These are phyloP conservation scores for Domatiomyces catenatus DNA, from an alignment of 2,329 filamentous ascomycete species.

Conservation along the genomic window DNA sequence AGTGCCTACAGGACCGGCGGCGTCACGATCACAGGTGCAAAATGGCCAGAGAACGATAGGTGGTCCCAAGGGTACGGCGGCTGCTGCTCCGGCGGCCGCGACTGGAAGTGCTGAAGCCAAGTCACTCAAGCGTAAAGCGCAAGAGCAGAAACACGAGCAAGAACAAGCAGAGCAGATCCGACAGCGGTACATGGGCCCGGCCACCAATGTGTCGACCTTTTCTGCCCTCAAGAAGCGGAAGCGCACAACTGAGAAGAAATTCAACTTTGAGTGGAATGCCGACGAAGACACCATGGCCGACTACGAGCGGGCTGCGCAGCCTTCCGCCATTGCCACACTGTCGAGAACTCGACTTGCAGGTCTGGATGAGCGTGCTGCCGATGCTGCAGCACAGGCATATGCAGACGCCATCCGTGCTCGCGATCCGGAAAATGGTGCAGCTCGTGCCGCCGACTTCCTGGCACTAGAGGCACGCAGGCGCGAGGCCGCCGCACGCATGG, in stretches of 20 bases:
- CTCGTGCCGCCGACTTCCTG: constrained; percentile 63
- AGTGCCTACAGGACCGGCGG: constrained; percentile 34
- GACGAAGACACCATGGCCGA: constrained; percentile 82
- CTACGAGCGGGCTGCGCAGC: constrained; percentile 42
- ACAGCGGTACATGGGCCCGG: constrained; percentile 79
- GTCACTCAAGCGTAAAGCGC: constrained; percentile 27
- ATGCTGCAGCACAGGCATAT: constrained; percentile 38
- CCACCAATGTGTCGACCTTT: constrained; percentile 74
- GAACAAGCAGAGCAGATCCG: constrained; percentile 61
- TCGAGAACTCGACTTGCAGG: constrained; percentile 53
- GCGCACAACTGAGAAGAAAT: constrained; percentile 87
- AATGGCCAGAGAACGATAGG: constrained; percentile 35
- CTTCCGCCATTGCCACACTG: constrained; percentile 49
- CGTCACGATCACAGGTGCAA: constrained; percentile 31
- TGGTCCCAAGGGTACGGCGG: constrained; percentile 28
- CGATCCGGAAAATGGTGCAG: constrained; percentile 59
- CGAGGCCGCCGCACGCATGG: constrained; percentile 56
- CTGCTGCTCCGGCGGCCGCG: constrained; percentile 19
- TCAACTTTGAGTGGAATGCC: constrained; percentile 96
- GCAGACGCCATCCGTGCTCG: constrained; percentile 56
- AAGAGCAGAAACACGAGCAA: constrained; percentile 38
- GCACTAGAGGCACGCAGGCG: constrained; percentile 69
- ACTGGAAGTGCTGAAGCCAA: constrained; percentile 19
- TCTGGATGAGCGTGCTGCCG: constrained; percentile 43
- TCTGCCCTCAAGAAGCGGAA: constrained; percentile 92